phyloP scores from a whole-genome alignment of 2,329 filamentous ascomycete genomes.

The Cladosporium phlei region DNA sequence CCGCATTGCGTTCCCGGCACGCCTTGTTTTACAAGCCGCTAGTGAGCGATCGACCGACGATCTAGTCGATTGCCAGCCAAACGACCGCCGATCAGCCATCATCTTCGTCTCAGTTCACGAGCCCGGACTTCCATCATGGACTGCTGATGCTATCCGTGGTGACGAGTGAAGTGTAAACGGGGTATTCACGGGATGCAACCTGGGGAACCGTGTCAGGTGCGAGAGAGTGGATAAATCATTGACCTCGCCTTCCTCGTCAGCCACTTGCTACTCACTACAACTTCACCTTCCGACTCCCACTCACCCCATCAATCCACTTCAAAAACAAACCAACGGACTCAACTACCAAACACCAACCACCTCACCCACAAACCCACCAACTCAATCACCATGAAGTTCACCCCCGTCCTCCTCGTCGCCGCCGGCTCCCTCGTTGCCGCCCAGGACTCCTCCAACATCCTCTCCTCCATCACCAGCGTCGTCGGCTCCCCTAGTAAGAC shows the following conservation, averaged over 20 bases:
- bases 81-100: no score
- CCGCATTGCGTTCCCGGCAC: conserved; percentile 2
- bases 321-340: neutral
- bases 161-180: neutral
- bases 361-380: neutral
- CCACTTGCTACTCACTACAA: neutral
- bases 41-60: neutral
- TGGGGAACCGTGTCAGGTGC: neutral
- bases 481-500: neutral
- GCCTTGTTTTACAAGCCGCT: neutral
- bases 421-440: conserved; percentile 6
- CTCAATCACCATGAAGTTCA: conserved; percentile 6
- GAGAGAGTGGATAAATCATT: neutral
- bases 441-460: neutral
- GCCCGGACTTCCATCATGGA: no score
- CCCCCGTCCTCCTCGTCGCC: neutral
- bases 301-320: neutral
- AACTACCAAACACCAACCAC: neutral
- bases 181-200: neutral
- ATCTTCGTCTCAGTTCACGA: no score
- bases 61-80: neutral
- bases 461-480: conserved; percentile 10
- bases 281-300: neutral
- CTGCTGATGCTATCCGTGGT: neutral
- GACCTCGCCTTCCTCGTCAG: neutral